Base-by-base conservation (phyloP, 495 filamentous ascomycete species). In the Chlorociboria aeruginascens region DNA sequence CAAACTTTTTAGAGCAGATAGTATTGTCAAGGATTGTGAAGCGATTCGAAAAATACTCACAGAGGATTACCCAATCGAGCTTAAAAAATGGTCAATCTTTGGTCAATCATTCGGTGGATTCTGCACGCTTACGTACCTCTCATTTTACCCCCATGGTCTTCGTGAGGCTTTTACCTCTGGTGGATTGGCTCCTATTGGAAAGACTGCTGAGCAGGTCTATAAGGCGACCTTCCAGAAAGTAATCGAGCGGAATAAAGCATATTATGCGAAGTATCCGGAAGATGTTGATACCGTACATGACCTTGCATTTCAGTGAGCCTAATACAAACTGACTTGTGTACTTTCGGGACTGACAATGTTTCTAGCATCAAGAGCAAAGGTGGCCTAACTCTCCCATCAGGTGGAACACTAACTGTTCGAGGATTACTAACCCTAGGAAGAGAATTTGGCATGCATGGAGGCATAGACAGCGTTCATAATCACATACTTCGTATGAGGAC, bases 41-140 rank as follows among this genome's bases (percentile, higher is more conserved):
- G 87, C 89, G 8, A 77, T 97, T 16, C 75, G 90, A 1, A 70
- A 79, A 45, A 78, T 69, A 29, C 66, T 97, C 49, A 89, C 82
- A 0, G 64, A 69, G 3, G 77, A 83, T 14, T 85, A 79, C 39
- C 81, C 85, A 0, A 67, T 72, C 14, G 78, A 81, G 12, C 78
- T 85, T 57, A 75, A 78, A 56, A 83, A 83, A 65, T 96, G 92
- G 90, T 80, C 68, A 36, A 69, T 86, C 31, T 78, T 93, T 40
- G 92, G 92, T 9, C 90, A 96, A 65, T 88, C 82, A 14, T 97
- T 92, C 60, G 90, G 92, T 30, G 92, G 90, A 1, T 95, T 95
- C 64, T 89, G 84, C 49, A 69, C 70, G 6, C 68, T 83, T 12
- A 83, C 81, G 25, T 97, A 95, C 63, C 71, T 97, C 8, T 92